Evolutionary conservation across 768 basidiomycete species (phyloP), one percentile per base, ranked within the genome.

Genomic region (Xerocomus spinulosus): DNA sequence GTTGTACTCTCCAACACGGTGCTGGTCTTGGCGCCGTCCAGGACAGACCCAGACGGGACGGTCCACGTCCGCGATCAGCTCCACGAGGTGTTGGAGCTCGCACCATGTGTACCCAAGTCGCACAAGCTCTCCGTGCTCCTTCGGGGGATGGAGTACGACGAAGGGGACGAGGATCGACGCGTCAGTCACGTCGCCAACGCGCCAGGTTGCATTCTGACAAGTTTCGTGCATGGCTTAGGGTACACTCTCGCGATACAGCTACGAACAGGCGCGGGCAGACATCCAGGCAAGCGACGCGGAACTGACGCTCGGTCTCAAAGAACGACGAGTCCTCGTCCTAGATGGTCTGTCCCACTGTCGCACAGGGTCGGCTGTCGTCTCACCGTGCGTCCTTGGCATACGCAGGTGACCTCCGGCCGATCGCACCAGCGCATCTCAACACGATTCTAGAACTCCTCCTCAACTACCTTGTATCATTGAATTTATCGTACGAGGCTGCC

Each of bases 1-100:
- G 84, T 98, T n/a, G 76, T 77, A 9, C 72, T 96, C 39, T 96
- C 93, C 15, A 98, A 98, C 66, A 85, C 92, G 0, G 69, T 94
- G 28, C 72, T 93, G 12, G 78, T 97, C 36, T 73, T 87, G 50
- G 82, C 82, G 3, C 71, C 81, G 15, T 69, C 73, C 2, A 61
- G 69, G 32, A 54, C 57, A 3, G 53, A 61, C 36, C 54, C 63
- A 2, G 62, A 69, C 17, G 72, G 77, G 37, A 67, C 70, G 2
- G 71, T 89, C 9, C 77, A 85, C 44, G 84, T 96, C 43, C 80
- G 85, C 43, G 89, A 92, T 54, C 83, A 85, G 55, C 70, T 92
- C 26, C 84, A 82, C 56, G 86, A 96, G 57, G 76, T 97, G 40
- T 68, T 98, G 41, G 96, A 99, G 66, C 72, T 92, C 17, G 74